Base-by-base conservation (phyloP, 768 basidiomycete genomes). In the Mycena crocata region DNA sequence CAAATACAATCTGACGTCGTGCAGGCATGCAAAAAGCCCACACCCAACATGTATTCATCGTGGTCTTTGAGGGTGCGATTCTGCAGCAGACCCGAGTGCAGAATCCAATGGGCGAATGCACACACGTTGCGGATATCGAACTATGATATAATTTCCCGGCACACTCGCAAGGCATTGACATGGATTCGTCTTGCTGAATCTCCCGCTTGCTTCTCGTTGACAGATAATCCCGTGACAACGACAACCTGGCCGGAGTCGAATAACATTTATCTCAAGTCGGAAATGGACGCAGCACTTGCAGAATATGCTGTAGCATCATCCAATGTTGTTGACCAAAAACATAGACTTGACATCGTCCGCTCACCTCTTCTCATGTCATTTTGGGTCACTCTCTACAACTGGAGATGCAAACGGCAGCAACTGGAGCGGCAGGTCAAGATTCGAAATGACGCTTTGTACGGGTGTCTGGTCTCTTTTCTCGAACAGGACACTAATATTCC, bases 31-130 rank as follows among this genome's bases (percentile, higher is more conserved):
- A 52, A 63, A 17, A 75, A 76, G 54, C 19, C 57, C 10, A 85
- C 83, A 0, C 75, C 72, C 4, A 64, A 66, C 7, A 77, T 81
- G 72, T 88, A 83, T 68, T 58, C 59, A 2, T 89, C 88, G 15
- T 90, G 86, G 68, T 78, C 85, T 1, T 70, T 86, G 3, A 77
- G 82, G 30, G 62, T 84, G 28, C 80, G 85, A 39, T 49, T 89
- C 12, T 91, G 90, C 66, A 70, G 71, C 19, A 57, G 57, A 14
- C 44, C 61, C 1, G 68, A 54, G 6, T 70, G 69, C 54, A 51
- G 17, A 49, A 23, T 31, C 8, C n/a, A 26, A 6, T 70, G 52
- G 57, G 34, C 37, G 34, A 55, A 35, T 32, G 28, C 19, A 0
- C 23, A 67, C 19, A 32, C 42, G 6, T 1, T 1, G 9, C 42